Percentiles rank a stretch among this genome's conserved stretches.
Conservation (phyloP, 495 filamentous ascomycete species). For the Hypoxylon trugodes region DNA sequence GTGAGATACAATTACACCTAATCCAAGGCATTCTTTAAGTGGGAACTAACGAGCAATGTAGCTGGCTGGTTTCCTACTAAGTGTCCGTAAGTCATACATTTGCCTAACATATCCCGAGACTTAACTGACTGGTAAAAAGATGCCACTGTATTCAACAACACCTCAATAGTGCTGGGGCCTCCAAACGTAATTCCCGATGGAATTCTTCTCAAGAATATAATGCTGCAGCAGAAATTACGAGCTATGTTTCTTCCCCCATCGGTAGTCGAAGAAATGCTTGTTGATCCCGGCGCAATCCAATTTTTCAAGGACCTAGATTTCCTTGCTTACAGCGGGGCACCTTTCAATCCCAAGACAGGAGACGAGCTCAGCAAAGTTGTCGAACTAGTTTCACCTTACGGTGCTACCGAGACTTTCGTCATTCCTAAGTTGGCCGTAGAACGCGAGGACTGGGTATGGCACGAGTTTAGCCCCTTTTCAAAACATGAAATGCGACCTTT, state of each 20-base stretch:
- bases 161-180: constrained; percentile 34
- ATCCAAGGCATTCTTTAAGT: too few species aligned
- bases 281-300: constrained; percentile 22
- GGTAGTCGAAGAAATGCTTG: constrained; percentile 38
- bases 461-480: constrained; percentile 31
- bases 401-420: constrained; percentile 30
- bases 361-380: constrained; percentile 17
- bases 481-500: constrained; percentile 39
- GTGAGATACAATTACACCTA: not conserved
- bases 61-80: constrained; percentile 7
- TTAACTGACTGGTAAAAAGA: constrained; percentile 2
- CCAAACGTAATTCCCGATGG: constrained; percentile 35
- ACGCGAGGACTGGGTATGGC: constrained; percentile 37
- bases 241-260: constrained; percentile 32
- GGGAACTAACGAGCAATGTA: too few species aligned
- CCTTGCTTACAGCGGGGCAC: constrained; percentile 38
- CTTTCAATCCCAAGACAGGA: constrained; percentile 11
- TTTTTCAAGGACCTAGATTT: constrained; percentile 32
- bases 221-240: constrained; percentile 34
- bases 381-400: constrained; percentile 27
- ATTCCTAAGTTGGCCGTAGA: constrained; percentile 3
- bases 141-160: constrained; percentile 26
- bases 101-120: too few species aligned
- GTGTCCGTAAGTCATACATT: constrained; percentile 19
- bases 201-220: constrained; percentile 29